Evolutionary conservation across 192 early-diverging fungal species (phyloP).

Genomic region (Coemansia sp.): DNA sequence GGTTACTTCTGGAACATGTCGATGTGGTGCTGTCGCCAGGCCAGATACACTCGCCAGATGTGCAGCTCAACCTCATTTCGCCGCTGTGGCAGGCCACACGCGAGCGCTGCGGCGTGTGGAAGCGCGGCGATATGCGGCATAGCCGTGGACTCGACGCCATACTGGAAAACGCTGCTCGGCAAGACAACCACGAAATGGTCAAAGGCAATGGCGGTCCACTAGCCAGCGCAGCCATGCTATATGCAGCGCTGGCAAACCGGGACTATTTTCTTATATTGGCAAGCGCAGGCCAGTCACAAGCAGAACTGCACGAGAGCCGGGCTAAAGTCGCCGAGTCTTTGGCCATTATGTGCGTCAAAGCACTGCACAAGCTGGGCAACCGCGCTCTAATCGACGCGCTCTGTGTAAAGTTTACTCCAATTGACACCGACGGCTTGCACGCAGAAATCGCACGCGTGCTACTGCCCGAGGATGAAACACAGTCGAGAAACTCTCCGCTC

Average conservation of each 20-base stretch:
- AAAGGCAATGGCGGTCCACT: conserved; percentile 18
- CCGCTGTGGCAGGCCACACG: conserved; percentile 38
- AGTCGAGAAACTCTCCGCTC: too few species aligned
- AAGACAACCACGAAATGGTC: neutral
- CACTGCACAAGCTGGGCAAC: conserved; percentile 31
- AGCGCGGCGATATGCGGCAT: conserved; percentile 37
- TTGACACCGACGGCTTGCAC: conserved; percentile 25
- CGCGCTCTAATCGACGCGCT: conserved; percentile 25
- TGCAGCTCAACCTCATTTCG: conserved; percentile 41
- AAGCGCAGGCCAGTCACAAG: conserved; percentile 43
- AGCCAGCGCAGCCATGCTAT: conserved; percentile 42
- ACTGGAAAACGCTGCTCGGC: conserved; percentile 4
- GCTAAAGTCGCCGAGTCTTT: conserved; percentile 44
- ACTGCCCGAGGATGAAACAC: too few species aligned
- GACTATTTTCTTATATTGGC: conserved; percentile 44
- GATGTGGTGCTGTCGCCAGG: conserved; percentile 33
- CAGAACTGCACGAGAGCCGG: conserved; percentile 41
- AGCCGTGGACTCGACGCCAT: conserved; percentile 6
- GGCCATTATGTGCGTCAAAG: conserved; percentile 42
- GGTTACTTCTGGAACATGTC: conserved; percentile 39
- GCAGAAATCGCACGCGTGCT: conserved; percentile 8
- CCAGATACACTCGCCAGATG: conserved; percentile 45
- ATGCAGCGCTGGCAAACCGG: conserved; percentile 44
- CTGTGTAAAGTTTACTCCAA: conserved; percentile 42
- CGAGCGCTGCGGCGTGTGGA: conserved; percentile 39